Percentiles rank a stretch among this genome's conserved stretches.
Conservation (phyloP, 2,329 filamentous ascomycete species). For the Pseudogymnoascus sp. region DNA sequence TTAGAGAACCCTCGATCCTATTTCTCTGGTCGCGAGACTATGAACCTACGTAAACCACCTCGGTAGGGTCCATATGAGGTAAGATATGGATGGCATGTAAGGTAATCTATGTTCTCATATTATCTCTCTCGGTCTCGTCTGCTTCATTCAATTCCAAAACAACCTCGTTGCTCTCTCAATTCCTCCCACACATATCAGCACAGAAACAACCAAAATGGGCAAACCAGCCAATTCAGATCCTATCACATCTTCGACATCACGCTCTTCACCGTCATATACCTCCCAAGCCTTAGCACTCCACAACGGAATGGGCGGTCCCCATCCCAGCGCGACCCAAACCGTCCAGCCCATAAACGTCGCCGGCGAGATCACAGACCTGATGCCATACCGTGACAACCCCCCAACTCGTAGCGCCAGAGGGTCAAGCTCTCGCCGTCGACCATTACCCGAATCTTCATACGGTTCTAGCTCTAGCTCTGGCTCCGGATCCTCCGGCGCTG, state of each 20-base stretch:
- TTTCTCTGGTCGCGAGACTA: neutral
- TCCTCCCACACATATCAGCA: neutral
- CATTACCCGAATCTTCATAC: neutral
- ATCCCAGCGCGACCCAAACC: neutral
- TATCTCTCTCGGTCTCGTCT: neutral
- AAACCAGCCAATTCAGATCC: neutral
- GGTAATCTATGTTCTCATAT: neutral
- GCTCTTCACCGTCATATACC: neutral
- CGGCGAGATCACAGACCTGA: neutral
- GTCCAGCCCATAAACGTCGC: neutral
- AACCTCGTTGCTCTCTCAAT: neutral
- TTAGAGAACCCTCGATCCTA: neutral
- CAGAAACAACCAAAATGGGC: neutral
- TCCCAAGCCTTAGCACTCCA: neutral
- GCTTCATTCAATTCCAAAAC: neutral
- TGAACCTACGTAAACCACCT: neutral
- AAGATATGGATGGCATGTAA: neutral
- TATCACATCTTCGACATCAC: neutral
- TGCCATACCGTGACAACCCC: neutral
- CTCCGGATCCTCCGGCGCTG: neutral
- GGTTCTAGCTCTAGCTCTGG: neutral
- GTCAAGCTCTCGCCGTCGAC: neutral
- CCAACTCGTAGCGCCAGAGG: neutral
- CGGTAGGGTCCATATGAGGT: neutral
- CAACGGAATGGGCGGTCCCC: neutral